Base-by-base conservation (phyloP, 164 flowering plant species). In the Nymphaea thermarum region DNA sequence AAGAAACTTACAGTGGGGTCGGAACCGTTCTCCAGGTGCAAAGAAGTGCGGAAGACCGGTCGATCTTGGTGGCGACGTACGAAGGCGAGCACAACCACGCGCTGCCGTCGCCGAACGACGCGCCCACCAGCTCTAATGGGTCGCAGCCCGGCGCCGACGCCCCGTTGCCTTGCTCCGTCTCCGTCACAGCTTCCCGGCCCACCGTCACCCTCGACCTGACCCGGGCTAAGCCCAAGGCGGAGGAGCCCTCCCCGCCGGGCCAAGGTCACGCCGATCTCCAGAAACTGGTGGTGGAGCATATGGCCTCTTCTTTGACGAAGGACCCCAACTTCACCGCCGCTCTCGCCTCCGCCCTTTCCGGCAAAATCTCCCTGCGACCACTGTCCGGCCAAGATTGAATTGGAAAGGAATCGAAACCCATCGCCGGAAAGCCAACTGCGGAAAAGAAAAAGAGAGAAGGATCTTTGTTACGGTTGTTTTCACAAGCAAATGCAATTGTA, bases 21-120 rank as follows among this genome's bases (percentile, higher is more conserved):
- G 0, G 36, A 25, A 25, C 36, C 36, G 36, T 25, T 25, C 36
- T 77, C 11, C 45, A 86, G 88, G 88, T 84, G 43, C 91, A 86
- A 65, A 75, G 85, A 76, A 72, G 80, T 53, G 42, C 65, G 4
- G 82, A 79, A 25, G 86, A 86, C 63, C 57, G 53, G 6, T 71
- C 83, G 1, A 4, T 84, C 42, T 44, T 84, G 2, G 70, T 82
- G 4, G 90, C 84, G 43, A 86, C 80, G 1, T 86, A 86, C 43
- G 90, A 86, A 68, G 87, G 87, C 18, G 81, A 81, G 65, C 90
- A 86, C 77, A 86, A 74, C 70, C 90, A 86, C 69, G 69, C 62
- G 8, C n/a, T 11, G 43, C 51, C 63, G 47, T 63, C 63, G 3
- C 65, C 74, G 51, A 45, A 43, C 42, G 36, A 62, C 44, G 42